Percentiles rank a stretch among this genome's conserved stretches.
phyloP scores from a whole-genome alignment of 805 yeast genomes.

The Maudiozyma saulgeensis region DNA sequence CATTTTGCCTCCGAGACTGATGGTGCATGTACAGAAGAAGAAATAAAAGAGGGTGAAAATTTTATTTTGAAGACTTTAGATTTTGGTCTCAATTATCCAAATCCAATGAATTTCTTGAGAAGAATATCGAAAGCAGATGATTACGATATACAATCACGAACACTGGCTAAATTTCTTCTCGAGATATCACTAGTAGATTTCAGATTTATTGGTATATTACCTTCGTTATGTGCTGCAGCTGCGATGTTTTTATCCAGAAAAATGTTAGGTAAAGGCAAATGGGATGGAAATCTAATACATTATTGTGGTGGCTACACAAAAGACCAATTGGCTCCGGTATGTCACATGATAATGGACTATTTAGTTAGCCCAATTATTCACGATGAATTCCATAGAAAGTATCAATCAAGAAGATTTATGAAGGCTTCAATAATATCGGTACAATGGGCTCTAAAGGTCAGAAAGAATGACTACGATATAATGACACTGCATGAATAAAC shows the following conservation, averaged over 20 bases:
- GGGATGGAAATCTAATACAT: constrained; percentile 83
- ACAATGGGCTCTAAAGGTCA: constrained; percentile 66
- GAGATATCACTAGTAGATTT: constrained; percentile 77
- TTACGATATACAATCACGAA: constrained; percentile 82
- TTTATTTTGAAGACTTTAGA: constrained; percentile 63
- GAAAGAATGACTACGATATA: constrained; percentile 31
- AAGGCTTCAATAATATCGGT: constrained; percentile 73
- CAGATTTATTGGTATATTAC: constrained; percentile 65
- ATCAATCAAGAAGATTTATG: constrained; percentile 81
- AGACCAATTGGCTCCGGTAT: constrained; percentile 59
- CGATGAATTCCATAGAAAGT: constrained; percentile 88
- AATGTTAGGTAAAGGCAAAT: constrained; percentile 59
- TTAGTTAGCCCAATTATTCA: constrained; percentile 73
- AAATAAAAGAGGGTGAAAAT: constrained; percentile 78
- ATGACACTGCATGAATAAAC: constrained; percentile 30
- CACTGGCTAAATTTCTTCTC: constrained; percentile 76
- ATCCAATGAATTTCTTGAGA: constrained; percentile 87
- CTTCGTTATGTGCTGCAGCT: constrained; percentile 80
- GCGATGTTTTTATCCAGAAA: constrained; percentile 80
- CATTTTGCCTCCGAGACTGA: constrained; percentile 83
- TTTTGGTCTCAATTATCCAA: constrained; percentile 77
- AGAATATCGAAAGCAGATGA: constrained; percentile 91
- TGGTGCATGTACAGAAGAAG: constrained; percentile 74
- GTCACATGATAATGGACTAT: constrained; percentile 68
- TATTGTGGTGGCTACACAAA: constrained; percentile 86